phyloP scores from a whole-genome alignment of 2,329 filamentous ascomycete genomes.

The Chaetomium sp. region DNA sequence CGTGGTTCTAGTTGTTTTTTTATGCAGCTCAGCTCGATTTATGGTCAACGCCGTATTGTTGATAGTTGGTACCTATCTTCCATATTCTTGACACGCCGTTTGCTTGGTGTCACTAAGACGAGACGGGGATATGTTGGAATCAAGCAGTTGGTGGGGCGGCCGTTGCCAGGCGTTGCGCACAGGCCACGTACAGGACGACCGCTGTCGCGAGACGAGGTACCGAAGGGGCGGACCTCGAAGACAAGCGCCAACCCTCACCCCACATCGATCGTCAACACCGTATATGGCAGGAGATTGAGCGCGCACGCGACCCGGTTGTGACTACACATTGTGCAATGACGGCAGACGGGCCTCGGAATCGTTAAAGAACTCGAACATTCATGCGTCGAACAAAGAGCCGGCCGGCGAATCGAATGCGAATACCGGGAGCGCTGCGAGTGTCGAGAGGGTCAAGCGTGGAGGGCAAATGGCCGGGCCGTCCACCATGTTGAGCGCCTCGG shows the following conservation, averaged over 20 bases:
- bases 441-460: conserved; percentile 36
- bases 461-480: conserved; percentile 43
- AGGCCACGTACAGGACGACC: not conserved
- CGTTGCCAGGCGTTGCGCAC: conserved; percentile 8
- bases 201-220: not conserved
- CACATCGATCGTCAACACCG: conserved; percentile 5
- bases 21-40: not conserved
- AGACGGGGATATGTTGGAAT: not conserved
- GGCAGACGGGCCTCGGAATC: conserved; percentile 1
- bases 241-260: not conserved
- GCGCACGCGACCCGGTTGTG: conserved; percentile 20
- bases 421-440: conserved; percentile 12
- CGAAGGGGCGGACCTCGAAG: conserved; percentile 1
- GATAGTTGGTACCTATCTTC: not conserved
- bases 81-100: not conserved
- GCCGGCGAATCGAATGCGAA: conserved; percentile 36
- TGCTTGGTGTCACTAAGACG: not conserved
- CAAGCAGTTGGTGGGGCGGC: conserved; percentile 10
- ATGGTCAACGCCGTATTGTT: not conserved
- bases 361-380: conserved; percentile 14
- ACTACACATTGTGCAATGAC: conserved; percentile 22
- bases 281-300: conserved; percentile 8
- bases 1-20: not conserved
- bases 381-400: conserved; percentile 21
- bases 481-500: conserved; percentile 56